Conservation (phyloP, 2,329 filamentous ascomycete species). For the Dactylellina cionopaga region DNA sequence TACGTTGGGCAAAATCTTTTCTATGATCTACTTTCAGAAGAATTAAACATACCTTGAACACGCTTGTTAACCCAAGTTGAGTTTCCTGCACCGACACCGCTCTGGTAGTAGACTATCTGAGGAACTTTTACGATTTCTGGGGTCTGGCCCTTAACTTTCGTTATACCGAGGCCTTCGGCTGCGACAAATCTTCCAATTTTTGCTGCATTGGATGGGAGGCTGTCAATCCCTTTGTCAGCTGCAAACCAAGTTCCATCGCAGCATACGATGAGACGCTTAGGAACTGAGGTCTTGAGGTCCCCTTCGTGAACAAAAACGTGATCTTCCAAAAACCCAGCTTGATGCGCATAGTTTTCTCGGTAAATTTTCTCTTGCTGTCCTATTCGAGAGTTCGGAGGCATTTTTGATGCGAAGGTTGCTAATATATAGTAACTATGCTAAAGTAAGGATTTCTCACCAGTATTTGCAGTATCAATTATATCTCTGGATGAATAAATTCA, state of each 20-base stretch:
- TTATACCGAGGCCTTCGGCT: constrained; percentile 57
- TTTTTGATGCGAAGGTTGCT: neutral
- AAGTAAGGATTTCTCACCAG: no score
- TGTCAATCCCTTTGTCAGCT: constrained; percentile 52
- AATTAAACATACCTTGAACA: constrained; percentile 21
- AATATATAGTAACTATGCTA: no score
- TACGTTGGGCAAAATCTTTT: no score
- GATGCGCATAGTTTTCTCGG: neutral
- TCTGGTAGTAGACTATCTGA: constrained; percentile 60
- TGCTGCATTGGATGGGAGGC: constrained; percentile 59
- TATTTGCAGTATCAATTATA: no score
- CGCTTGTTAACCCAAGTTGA: constrained; percentile 29
- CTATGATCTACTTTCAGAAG: no score
- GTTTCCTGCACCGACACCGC: constrained; percentile 58
- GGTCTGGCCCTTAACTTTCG: neutral
- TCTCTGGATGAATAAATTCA: no score
- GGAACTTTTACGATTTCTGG: constrained; percentile 51
- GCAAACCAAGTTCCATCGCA: constrained; percentile 34
- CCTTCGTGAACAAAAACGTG: neutral
- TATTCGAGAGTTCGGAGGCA: neutral
- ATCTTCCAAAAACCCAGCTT: neutral
- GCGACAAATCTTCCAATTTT: constrained; percentile 58
- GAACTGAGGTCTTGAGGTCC: neutral
- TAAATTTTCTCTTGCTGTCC: neutral
- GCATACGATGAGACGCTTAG: constrained; percentile 14